Conservation (phyloP, 2,329 filamentous ascomycete species). For the Pseudogymnoascus sp. region DNA sequence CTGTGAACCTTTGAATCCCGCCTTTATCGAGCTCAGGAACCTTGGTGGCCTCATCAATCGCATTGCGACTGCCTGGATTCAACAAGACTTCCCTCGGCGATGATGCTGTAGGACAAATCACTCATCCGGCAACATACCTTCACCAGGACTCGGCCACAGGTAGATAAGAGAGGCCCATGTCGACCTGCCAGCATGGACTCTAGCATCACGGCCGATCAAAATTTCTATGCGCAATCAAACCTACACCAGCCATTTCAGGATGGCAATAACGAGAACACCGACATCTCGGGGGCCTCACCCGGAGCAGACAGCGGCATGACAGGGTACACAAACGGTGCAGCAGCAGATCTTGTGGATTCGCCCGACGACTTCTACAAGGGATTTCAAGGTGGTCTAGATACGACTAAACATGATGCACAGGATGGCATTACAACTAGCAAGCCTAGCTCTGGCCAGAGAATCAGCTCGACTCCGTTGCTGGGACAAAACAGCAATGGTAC, state of each 20-base stretch:
- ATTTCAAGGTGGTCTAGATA: conserved; percentile 31
- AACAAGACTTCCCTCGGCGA: not conserved
- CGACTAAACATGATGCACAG: not conserved
- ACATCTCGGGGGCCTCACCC: not conserved
- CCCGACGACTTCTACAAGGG: conserved; percentile 45
- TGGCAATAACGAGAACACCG: not conserved
- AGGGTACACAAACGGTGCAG: not conserved
- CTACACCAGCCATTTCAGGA: not conserved
- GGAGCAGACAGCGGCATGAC: not conserved
- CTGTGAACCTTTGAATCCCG: not conserved
- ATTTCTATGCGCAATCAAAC: conserved; percentile 22
- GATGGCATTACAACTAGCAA: not conserved
- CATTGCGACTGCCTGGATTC: not conserved
- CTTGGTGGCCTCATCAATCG: not conserved
- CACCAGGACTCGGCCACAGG: conserved; percentile 1
- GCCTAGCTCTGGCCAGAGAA: not conserved
- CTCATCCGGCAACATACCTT: conserved; percentile 1
- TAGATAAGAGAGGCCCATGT: conserved; percentile 1
- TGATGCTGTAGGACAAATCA: conserved; percentile 2
- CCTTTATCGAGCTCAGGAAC: not conserved
- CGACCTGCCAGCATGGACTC: conserved; percentile 25
- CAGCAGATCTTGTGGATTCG: not conserved
- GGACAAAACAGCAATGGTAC: conserved; percentile 45
- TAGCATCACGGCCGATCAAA: conserved; percentile 28
- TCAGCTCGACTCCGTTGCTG: conserved; percentile 32